Conservation (phyloP, 805 yeast genomes). For the Saturnispora kantuleensis region DNA sequence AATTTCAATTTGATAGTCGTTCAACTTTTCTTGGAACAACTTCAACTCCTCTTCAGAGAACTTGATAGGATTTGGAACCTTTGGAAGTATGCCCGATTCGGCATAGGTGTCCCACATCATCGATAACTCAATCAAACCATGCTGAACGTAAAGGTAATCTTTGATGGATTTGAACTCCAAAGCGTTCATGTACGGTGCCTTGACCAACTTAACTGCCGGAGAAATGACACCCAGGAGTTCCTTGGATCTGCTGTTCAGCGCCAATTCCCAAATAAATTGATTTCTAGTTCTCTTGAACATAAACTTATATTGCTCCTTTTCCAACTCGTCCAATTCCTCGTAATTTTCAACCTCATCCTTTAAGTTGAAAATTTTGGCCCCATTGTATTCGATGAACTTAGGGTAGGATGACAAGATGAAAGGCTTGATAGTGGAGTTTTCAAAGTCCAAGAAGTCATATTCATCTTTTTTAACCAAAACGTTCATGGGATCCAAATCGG, state of each 20-base stretch:
- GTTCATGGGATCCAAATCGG: conserved; percentile 90
- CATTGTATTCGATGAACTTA: conserved; percentile 74
- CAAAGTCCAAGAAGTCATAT: conserved; percentile 68
- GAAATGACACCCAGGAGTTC: conserved; percentile 73
- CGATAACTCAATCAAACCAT: conserved; percentile 52
- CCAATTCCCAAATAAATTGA: conserved; percentile 79
- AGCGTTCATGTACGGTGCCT: conserved; percentile 52
- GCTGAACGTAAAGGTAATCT: conserved; percentile 57
- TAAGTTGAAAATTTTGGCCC: conserved; percentile 74
- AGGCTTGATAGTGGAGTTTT: conserved; percentile 72
- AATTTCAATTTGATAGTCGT: conserved; percentile 57
- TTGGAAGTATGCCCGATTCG: conserved; percentile 45
- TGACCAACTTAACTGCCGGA: conserved; percentile 65
- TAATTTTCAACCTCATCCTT: conserved; percentile 67
- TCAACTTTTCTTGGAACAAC: conserved; percentile 46
- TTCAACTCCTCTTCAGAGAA: conserved; percentile 52
- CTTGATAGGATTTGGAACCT: conserved; percentile 46
- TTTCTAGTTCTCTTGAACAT: conserved; percentile 87
- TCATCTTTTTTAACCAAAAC: conserved; percentile 43
- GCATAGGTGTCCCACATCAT: conserved; percentile 62
- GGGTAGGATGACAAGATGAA: conserved; percentile 73
- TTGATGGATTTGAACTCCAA: conserved; percentile 46
- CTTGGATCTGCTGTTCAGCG: conserved; percentile 53
- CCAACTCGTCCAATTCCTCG: conserved; percentile 56
- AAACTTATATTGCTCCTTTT: conserved; percentile 72